Evolutionary conservation across 331 rosid species (phyloP), one percentile per base, ranked within the genome.

Genomic region (Dryas integrifolia): DNA sequence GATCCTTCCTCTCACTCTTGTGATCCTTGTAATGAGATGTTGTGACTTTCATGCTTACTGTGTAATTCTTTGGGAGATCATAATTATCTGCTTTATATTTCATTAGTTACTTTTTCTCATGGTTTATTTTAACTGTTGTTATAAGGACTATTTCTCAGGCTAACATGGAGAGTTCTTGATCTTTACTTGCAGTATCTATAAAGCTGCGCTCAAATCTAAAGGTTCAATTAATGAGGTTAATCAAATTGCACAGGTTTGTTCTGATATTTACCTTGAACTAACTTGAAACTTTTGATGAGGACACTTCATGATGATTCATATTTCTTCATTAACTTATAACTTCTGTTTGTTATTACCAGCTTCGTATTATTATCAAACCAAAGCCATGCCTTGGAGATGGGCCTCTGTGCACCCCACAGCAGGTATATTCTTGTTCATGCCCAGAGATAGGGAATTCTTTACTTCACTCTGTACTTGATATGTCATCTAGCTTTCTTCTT

Each of bases 241-340:
- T 80, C 96, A 88, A 82, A 87, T 95, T 84, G 90, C 96, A 38
- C 99, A 92, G 99, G 99, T 94, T 72, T 76, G 84, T 82, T 85
- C 67, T 68, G 73, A 41, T 72, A 51, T 72, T 51, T 71, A 50
- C 72, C 73, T 66, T 86, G 65, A 35, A 77, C 69, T 65, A 50
- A 60, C 68, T 49, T 67, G 52, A 49, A 61, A 72, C 70, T 79
- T 57, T 47, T 65, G 14, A 5, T 49, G 72, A 47, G 77, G 81
- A 58, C 58, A 69, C 69, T 70, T 66, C 12, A 57, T 60, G 56
- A 76, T 63, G 41, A 77, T 69, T 70, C 67, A 67, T 41, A 58
- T 74, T 46, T 79, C 60, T 71, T 75, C 87, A 48, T 76, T 82
- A 74, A 78, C 74, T 74, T 55, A 41, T 65, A 53, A 45, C 70